Evolutionary conservation across 257 asterid species (phyloP), one percentile per base, ranked within the genome.

Genomic region (Mentha longifolia): DNA sequence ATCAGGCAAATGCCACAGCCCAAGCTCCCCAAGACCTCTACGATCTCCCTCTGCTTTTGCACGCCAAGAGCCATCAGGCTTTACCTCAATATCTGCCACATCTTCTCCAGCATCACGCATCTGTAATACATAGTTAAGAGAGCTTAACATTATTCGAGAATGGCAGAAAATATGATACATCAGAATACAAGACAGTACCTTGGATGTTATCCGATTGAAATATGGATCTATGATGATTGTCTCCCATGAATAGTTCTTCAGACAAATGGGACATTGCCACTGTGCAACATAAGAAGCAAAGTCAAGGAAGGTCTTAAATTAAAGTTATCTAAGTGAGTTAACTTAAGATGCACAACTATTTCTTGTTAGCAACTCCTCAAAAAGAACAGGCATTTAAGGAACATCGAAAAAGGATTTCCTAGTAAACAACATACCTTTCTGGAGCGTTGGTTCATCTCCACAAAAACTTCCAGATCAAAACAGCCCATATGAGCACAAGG

Each of bases 51-150:
- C 99, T 70, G 85, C 76, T 82, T 88, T 92, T n/a, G 88, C 97
- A 69, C 97, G 98, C 99, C 99, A 95, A 56, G 97, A 92, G 63
- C 99, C 99, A 77, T 95, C 98, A 68, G 97, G 97, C 85, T 92
- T 95, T 74, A 95, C 95, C 85, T 95, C 99, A 67, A 95, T 85
- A 66, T 92, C 99, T 57, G 95, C 82, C 70, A 90, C 85, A 73
- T 95, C 99, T 82, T 95, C 98, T 50, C 89, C 96, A 78, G 87
- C 87, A 67, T 76, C 78, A 54, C 14, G 77, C 82, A 95, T 77
- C 99, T 95, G 68, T 35, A 76, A 70, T 49, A 65, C 41, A 64
- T 37, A 65, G 50, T 51, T 54, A 42, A 61, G 55, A 54, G 49
- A 67, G 60, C 37, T 72, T 35, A 65, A 66, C 5, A 6, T 41